Evolutionary conservation across 2,329 filamentous ascomycete species (phyloP).

Genomic region (Calonectria hongkongensis): DNA sequence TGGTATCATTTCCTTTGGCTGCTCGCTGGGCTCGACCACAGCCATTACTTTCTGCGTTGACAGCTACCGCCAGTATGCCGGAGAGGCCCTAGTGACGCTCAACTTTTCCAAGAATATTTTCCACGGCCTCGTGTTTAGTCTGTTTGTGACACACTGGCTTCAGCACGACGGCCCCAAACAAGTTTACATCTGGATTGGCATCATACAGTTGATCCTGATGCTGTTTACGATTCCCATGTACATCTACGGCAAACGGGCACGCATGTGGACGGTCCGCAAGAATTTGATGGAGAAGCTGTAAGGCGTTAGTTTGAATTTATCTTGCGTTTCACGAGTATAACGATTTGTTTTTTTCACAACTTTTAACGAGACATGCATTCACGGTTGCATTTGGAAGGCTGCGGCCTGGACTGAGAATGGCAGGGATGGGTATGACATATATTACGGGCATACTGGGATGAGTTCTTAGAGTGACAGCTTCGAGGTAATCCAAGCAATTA

Average conservation of each 20-base stretch:
- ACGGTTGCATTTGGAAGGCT: constrained; percentile 1
- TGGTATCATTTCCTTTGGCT: constrained; percentile 93
- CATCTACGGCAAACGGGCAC: constrained; percentile 90
- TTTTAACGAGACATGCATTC: constrained; percentile 17
- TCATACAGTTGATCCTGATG: constrained; percentile 87
- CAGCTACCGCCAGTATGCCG: constrained; percentile 93
- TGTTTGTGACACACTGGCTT: constrained; percentile 93
- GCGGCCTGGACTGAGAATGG: background rate
- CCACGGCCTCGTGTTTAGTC: constrained; percentile 90
- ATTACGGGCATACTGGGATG: background rate
- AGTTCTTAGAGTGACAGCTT: background rate
- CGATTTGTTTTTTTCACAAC: background rate
- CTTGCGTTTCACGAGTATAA: background rate
- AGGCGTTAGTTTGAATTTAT: constrained; percentile 29
- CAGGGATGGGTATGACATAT: background rate
- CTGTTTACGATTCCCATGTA: constrained; percentile 92
- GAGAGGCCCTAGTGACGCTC: constrained; percentile 93
- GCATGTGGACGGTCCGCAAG: constrained; percentile 95
- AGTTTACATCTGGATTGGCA: constrained; percentile 88
- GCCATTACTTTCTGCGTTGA: constrained; percentile 96
- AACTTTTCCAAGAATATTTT: constrained; percentile 97
- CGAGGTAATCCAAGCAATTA: background rate
- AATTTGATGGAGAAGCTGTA: constrained; percentile 88
- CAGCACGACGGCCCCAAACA: constrained; percentile 82
- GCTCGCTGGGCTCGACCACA: constrained; percentile 91